A percentile compares a stretch with the other conserved stretches of the same genome.
These are phyloP conservation scores for Bremia lactucae DNA, from an alignment of 352 stramenopile genomes.

Conservation along the genomic window DNA sequence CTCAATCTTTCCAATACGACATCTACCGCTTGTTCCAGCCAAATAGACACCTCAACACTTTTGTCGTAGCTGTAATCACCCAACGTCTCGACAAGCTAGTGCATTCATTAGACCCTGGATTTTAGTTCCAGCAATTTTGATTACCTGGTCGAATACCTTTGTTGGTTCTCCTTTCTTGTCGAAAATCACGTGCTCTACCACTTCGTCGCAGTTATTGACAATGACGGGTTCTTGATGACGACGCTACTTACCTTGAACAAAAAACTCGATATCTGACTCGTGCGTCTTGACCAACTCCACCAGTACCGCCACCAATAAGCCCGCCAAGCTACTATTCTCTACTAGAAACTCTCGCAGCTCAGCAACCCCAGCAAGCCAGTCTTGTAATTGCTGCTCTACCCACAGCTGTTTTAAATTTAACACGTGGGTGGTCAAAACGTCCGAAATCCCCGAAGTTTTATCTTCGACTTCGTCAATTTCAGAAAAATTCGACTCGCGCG, in stretches of 20 bases:
- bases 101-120: background rate
- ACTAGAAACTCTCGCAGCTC: slow-evolving; percentile 15
- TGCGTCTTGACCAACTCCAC: slow-evolving; percentile 9
- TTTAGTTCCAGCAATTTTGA: background rate
- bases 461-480: slow-evolving; percentile 4
- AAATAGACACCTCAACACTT: slow-evolving; percentile 2
- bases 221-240: background rate
- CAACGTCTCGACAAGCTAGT: slow-evolving; percentile 12
- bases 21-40: slow-evolving; percentile 14
- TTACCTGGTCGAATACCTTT: slow-evolving; percentile 17
- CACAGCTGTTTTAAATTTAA: slow-evolving; percentile 16
- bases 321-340: slow-evolving; percentile 3
- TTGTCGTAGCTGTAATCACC: slow-evolving; percentile 11
- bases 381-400: slow-evolving; percentile 7
- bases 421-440: slow-evolving; percentile 7
- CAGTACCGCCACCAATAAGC: slow-evolving; percentile 8
- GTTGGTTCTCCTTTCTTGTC: slow-evolving; percentile 11
- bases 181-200: slow-evolving; percentile 23
- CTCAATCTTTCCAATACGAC: slow-evolving; percentile 8
- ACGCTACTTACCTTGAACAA: slow-evolving; percentile 15
- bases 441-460: slow-evolving; percentile 1
- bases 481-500: slow-evolving; percentile 2
- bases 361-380: slow-evolving; percentile 6
- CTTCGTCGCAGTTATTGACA: slow-evolving; percentile 1
- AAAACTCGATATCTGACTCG: slow-evolving; percentile 5